A percentile compares a stretch with the other conserved stretches of the same genome.
Evolutionary conservation across 352 stramenopile species (phyloP).

Genomic region (Globisporangium nodosum): DNA sequence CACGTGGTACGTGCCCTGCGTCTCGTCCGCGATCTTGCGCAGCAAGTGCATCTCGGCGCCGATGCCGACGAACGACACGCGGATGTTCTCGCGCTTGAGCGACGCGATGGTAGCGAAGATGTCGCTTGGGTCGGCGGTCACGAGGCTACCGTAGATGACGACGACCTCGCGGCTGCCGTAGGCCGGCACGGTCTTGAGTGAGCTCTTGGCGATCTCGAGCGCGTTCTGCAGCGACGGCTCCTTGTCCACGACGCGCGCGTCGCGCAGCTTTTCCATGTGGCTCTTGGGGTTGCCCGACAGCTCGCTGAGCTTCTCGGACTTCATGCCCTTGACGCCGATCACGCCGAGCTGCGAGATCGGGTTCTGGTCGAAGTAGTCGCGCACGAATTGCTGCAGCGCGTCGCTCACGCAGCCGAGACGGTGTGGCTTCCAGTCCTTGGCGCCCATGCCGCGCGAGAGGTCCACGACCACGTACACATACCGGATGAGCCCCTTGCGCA

Average conservation of each 20-base stretch:
- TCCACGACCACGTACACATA: slow-evolving; percentile 85
- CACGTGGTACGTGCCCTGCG: slow-evolving; percentile 92
- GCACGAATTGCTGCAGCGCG: slow-evolving; percentile 81
- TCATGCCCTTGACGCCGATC: slow-evolving; percentile 87
- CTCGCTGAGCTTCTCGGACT: slow-evolving; percentile 88
- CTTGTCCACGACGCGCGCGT: slow-evolving; percentile 61
- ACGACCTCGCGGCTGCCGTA: slow-evolving; percentile 90
- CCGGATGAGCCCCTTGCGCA: slow-evolving; percentile 80
- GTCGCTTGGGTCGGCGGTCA: slow-evolving; percentile 95
- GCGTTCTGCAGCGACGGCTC: slow-evolving; percentile 90
- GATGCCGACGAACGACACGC: slow-evolving; percentile 92
- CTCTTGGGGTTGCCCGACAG: slow-evolving; percentile 85
- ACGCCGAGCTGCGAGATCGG: slow-evolving; percentile 90
- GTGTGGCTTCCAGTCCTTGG: slow-evolving; percentile 86
- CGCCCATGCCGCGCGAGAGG: slow-evolving; percentile 80
- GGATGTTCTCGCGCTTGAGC: slow-evolving; percentile 88
- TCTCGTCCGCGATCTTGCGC: slow-evolving; percentile 86
- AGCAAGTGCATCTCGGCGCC: slow-evolving; percentile 92
- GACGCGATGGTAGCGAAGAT: slow-evolving; percentile 92
- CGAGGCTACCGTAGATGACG: slow-evolving; percentile 93
- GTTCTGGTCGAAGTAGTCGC: slow-evolving; percentile 94
- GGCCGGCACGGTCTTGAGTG: slow-evolving; percentile 88
- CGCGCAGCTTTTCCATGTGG: slow-evolving; percentile 79
- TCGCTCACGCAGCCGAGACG: slow-evolving; percentile 58
- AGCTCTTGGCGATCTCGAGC: slow-evolving; percentile 83